These are phyloP conservation scores for Sporisorium sorghi DNA, from an alignment of 1,284 basidiomycete genomes.

Conservation along the genomic window DNA sequence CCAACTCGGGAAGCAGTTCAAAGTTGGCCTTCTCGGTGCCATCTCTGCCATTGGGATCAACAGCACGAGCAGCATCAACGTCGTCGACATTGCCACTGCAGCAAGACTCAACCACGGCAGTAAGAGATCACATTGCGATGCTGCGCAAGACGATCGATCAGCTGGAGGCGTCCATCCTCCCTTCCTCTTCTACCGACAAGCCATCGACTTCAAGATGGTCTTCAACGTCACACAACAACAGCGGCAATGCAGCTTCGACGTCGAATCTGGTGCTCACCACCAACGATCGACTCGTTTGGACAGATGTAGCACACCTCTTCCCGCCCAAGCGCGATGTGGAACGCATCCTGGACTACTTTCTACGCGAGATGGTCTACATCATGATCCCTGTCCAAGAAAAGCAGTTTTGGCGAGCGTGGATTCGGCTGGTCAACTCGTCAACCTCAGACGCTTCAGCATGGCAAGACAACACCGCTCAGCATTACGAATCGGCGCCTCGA, in stretches of 20 bases:
- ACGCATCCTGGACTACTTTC: conserved; percentile 27
- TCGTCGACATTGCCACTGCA: background rate
- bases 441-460: background rate
- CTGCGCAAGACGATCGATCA: conserved; percentile 19
- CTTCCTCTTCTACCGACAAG: background rate
- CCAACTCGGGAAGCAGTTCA: background rate
- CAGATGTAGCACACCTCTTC: conserved; percentile 30
- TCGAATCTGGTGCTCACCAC: conserved; percentile 10
- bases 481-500: background rate
- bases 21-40: background rate
- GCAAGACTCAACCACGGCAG: background rate
- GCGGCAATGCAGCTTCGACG: background rate
- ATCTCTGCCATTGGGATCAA: background rate
- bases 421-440: background rate
- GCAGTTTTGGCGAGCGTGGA: conserved; percentile 36
- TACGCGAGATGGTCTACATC: conserved; percentile 37
- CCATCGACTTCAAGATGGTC: background rate
- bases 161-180: conserved; percentile 19
- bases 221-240: background rate
- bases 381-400: conserved; percentile 42
- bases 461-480: background rate
- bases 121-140: conserved; percentile 28
- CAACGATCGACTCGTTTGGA: conserved; percentile 17
- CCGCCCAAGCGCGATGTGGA: conserved; percentile 34
- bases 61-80: background rate